Evolutionary conservation across 148 eudicot species (phyloP), one percentile per base, ranked within the genome.

Genomic region (Fallopia convolvulus): DNA sequence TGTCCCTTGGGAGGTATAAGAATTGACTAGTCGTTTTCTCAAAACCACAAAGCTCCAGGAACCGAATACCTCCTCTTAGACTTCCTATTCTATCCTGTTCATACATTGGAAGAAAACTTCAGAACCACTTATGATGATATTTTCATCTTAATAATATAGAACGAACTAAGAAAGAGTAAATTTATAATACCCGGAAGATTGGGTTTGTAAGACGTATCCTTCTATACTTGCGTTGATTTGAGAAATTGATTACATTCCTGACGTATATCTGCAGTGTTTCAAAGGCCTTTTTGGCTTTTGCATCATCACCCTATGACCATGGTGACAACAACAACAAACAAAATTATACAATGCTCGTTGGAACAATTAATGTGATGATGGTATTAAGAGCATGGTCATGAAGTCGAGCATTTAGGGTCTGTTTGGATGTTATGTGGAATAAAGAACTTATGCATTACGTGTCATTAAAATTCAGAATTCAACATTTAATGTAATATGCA

Each of bases 41-140:
- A 81, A 94, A 94, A 70, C 98, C 98, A 74, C 98, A 92, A 2
- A 90, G 87, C 77, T 94, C 95, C 55, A 94, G 95, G 85, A 92
- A 92, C 77, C 82, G 75, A 41, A 86, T 42, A 18, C 88, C 93
- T 81, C 86, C 92, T 65, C 80, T 79, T 75, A 90, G 83, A 68
- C 74, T 83, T 42, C 95, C 93, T 14, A 92, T 87, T 83, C 92
- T 83, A 15, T 85, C 92, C 98, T 94, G 92, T 77, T 66, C 78
- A 72, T 65, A 12, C 8, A 40, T 41, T 32, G 7, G 23, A 14
- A 8, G 10, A 21, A 41, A 30, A 40, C 48, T 56, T n/a, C 18
- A 15, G 36, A 61, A 8, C 58, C 12, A 6, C 39, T 40, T 13
- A 8, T 17, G 40, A 56, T 6, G 52, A 30, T 26, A 26, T 2